Evolutionary conservation across 2,329 filamentous ascomycete genomes (phyloP).

Genomic region (Xylariaceae sp.): DNA sequence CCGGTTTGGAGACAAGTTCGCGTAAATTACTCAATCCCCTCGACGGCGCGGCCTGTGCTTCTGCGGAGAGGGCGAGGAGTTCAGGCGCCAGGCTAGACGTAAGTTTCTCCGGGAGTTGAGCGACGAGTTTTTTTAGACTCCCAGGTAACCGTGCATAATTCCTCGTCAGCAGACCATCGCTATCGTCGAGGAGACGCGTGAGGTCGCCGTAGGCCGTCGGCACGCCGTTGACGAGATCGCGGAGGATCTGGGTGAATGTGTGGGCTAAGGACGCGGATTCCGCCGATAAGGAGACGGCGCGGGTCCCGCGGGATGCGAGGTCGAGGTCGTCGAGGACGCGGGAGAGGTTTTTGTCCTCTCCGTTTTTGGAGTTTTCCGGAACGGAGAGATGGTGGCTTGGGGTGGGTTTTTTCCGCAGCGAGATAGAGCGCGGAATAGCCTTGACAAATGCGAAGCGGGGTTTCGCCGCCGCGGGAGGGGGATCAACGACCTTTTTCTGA

Average conservation of each 20-base stretch:
- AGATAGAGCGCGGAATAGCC: slow-evolving; percentile 28
- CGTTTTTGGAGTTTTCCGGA: slow-evolving; percentile 28
- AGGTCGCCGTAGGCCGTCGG: slow-evolving; percentile 92
- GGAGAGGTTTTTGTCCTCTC: slow-evolving; percentile 59
- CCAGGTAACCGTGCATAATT: slow-evolving; percentile 65
- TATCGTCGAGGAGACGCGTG: slow-evolving; percentile 55
- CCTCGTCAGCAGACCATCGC: slow-evolving; percentile 54
- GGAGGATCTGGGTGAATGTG: slow-evolving; percentile 84
- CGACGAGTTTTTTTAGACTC: slow-evolving; percentile 80
- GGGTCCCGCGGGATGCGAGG: slow-evolving; percentile 76
- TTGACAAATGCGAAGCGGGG: slow-evolving; percentile 38
- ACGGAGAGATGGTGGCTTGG: slow-evolving; percentile 30
- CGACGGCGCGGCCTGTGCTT: no score
- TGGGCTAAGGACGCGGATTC: slow-evolving; percentile 78
- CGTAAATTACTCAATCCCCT: slow-evolving; percentile 32
- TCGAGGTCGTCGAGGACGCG: slow-evolving; percentile 79
- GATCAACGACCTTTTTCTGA: slow-evolving; percentile 28
- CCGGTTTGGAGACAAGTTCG: slow-evolving; percentile 77
- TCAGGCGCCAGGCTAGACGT: slow-evolving; percentile 73
- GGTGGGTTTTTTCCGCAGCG: slow-evolving; percentile 30
- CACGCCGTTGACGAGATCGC: slow-evolving; percentile 85
- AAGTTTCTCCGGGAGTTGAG: slow-evolving; percentile 75
- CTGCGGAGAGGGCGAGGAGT: no score
- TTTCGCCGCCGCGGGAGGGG: slow-evolving; percentile 15
- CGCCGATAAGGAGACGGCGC: slow-evolving; percentile 74